Percentiles rank a stretch among this genome's conserved stretches.
These are phyloP conservation scores for Colletotrichum orchidophilum DNA, from an alignment of 2,329 filamentous ascomycete genomes.

Conservation along the genomic window DNA sequence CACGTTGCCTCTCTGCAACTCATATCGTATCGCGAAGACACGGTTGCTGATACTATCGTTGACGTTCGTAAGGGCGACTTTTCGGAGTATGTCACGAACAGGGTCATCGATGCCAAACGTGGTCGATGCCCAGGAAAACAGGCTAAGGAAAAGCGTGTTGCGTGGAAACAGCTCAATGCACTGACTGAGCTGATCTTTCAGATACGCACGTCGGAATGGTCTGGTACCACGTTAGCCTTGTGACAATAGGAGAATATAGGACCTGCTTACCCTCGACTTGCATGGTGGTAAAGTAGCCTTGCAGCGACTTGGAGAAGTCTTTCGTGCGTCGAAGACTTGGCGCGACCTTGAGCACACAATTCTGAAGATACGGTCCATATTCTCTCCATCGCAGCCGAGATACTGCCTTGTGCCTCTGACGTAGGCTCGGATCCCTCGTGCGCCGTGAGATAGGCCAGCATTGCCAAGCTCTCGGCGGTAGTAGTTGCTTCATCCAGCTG, in stretches of 20 bases:
- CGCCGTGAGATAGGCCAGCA: conserved; percentile 73
- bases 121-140: conserved; percentile 79
- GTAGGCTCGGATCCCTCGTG: conserved; percentile 52
- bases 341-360: conserved; percentile 49
- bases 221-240: conserved; percentile 45
- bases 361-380: conserved; percentile 54
- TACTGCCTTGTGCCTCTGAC: conserved; percentile 62
- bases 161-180: conserved; percentile 74
- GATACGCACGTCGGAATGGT: conserved; percentile 72
- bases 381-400: conserved; percentile 57
- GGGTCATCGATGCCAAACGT: conserved; percentile 80
- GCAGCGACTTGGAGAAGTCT: conserved; percentile 74
- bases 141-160: conserved; percentile 79
- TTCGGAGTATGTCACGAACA: conserved; percentile 71
- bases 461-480: conserved; percentile 68
- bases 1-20: conserved; percentile 56
- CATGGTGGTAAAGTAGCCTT: conserved; percentile 73
- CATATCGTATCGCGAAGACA: conserved; percentile 62
- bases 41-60: conserved; percentile 56
- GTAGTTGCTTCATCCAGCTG: conserved; percentile 59
- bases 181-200: conserved; percentile 69
- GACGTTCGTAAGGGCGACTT: conserved; percentile 53
- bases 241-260: background rate
- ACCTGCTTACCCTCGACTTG: conserved; percentile 60
- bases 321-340: conserved; percentile 60